Evolutionary conservation across 495 filamentous ascomycete genomes (phyloP), one percentile per base, ranked within the genome.

Genomic region (Hypoxylon fragiforme): DNA sequence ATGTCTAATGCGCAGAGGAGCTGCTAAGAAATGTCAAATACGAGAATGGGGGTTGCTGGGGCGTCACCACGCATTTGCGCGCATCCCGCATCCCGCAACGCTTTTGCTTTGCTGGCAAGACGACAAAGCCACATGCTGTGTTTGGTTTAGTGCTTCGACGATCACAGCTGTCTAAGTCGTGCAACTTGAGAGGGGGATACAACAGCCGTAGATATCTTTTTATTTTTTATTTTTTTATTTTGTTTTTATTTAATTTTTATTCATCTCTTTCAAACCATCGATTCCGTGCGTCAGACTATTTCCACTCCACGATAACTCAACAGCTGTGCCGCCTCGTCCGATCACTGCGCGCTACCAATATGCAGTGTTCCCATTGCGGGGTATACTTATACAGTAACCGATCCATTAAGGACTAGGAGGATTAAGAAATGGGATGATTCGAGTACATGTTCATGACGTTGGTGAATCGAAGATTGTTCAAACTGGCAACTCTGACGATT

Each of bases 361-460:
- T 47, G 37, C 52, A 20, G 34, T 56, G 47, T 20, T 51, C 28
- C 36, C 47, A 28, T 41, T 57, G 58, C 51, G 58, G 58, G 58
- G 58, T 62, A 48, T 46, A 7, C n/a, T n/a, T n/a, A n/a, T n/a
- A 44, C 46, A 47, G 35, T 55, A 42, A 21, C 30, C 15, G 19
- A 37, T 51, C 41, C 19, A 2, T 20, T 36, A 51, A 36, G 40
- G 4, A 14, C 26, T 28, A 13, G 41, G 22, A 42, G 32, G 41
- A 12, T 22, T 14, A 15, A 44, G 24, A 45, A 21, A 5, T 11
- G n/a, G n/a, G 21, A 50, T 53, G 48, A 36, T 34, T 56, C 37
- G 51, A n/a, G n/a, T n/a, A n/a, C n/a, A n/a, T n/a, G n/a, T n/a
- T 55, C 55, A 61, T 55, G 57, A 55, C 51, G 57, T 53, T 50